phyloP scores from a whole-genome alignment of 495 filamentous ascomycete species.

The Aspergillus coremiiformis region DNA sequence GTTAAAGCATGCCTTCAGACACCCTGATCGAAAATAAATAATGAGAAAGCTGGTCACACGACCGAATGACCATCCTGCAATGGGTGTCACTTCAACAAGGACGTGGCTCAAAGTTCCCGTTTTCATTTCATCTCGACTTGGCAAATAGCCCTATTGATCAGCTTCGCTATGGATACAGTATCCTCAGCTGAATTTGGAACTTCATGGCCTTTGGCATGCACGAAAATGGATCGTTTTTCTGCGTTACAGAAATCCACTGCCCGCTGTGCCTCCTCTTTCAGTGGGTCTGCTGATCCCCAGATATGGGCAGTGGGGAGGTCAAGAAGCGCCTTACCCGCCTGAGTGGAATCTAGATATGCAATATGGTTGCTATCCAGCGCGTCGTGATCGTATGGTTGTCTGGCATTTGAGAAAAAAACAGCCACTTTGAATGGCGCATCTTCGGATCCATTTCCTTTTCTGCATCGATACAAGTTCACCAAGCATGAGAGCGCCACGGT shows the following conservation, averaged over 20 bases:
- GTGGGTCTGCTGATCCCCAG: constrained; percentile 21
- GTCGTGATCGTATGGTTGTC: neutral
- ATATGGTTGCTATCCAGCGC: neutral
- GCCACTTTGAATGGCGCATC: constrained; percentile 1
- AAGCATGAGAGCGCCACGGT: neutral
- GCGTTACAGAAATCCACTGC: constrained; percentile 11
- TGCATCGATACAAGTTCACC: neutral
- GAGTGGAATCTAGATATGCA: neutral
- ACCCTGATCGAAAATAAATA: constrained; percentile 20
- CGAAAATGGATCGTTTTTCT: constrained; percentile 12
- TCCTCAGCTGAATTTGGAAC: constrained; percentile 13
- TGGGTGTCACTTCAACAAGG: neutral
- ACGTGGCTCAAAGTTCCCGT: neutral
- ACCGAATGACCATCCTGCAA: constrained; percentile 21
- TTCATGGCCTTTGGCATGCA: constrained; percentile 23
- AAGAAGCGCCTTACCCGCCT: constrained; percentile 1
- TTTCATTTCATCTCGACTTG: neutral
- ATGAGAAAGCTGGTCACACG: constrained; percentile 33
- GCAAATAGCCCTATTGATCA: constrained; percentile 9
- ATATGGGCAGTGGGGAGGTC: constrained; percentile 27
- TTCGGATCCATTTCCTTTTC: neutral
- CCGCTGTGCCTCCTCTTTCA: neutral
- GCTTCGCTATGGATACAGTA: constrained; percentile 6
- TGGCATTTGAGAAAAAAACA: constrained; percentile 4
- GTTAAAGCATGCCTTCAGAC: no score